phyloP scores from a whole-genome alignment of 495 filamentous ascomycete species.

The Podospora conica region DNA sequence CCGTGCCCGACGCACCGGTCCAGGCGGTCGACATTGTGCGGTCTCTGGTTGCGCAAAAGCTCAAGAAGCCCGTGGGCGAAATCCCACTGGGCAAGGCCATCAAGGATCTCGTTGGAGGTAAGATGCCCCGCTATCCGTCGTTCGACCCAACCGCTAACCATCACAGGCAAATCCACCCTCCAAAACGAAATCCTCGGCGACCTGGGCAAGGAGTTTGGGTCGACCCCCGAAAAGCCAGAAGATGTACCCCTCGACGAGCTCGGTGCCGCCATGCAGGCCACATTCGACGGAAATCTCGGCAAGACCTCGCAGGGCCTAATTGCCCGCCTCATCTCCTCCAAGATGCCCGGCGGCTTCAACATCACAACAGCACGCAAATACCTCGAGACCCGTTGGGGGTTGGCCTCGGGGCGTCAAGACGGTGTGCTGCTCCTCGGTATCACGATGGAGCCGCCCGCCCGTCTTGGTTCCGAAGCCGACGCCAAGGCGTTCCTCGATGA shows the following conservation, averaged over 20 bases:
- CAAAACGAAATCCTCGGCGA: constrained; percentile 96
- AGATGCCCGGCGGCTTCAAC: constrained; percentile 99
- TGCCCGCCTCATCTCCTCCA: constrained; percentile 90
- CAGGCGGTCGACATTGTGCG: constrained; percentile 84
- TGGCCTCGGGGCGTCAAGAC: constrained; percentile 84
- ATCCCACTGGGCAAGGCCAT: constrained; percentile 95
- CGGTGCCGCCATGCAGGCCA: constrained; percentile 91
- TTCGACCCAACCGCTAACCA: constrained; percentile 10
- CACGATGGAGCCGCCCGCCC: constrained; percentile 84
- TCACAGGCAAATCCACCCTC: constrained; percentile 86
- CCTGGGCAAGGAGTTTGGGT: constrained; percentile 96
- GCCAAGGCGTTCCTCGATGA: constrained; percentile 89
- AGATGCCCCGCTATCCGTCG: constrained; percentile 22
- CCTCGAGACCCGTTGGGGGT: constrained; percentile 86
- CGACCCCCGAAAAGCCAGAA: constrained; percentile 96
- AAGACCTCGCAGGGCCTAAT: constrained; percentile 94
- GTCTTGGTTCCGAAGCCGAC: constrained; percentile 81
- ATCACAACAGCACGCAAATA: constrained; percentile 93
- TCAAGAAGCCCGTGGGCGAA: constrained; percentile 88
- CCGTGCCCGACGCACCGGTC: constrained; percentile 80
- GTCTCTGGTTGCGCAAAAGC: constrained; percentile 91
- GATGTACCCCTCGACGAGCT: constrained; percentile 94
- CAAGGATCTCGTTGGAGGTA: constrained; percentile 97
- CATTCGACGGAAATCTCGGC: constrained; percentile 95
- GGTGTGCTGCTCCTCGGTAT: constrained; percentile 82